Base-by-base conservation (phyloP, 2,329 filamentous ascomycete genomes). In the Alternaria consortialis region DNA sequence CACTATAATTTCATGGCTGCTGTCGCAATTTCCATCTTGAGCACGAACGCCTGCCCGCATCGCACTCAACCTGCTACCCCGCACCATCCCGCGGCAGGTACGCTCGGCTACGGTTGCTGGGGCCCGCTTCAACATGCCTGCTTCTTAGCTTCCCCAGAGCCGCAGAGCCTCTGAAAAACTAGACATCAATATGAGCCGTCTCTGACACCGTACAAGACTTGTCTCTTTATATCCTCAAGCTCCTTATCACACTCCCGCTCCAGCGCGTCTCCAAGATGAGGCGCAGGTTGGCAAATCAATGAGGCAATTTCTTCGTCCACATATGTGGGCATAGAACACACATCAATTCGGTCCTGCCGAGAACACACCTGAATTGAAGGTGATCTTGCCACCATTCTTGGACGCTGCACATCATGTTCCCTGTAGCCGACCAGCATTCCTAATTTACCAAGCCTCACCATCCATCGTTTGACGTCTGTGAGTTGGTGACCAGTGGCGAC, bases 61-160 rank as follows among this genome's bases (percentile, higher is more conserved):
- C 36, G 31, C 42, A 36, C 32, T 52, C 50, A 54, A 54, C 44
- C 25, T 50, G 56, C 39, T 65, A 65, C 63, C 63, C 63, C 63
- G 58, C 57, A 56, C 42, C 53, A 44, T 60, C 42, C 57, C 51
- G 55, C 57, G 48, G 48, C 56, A 53, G 43, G 56, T 50, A 47
- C 39, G 15, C 17, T 36, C 55, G 52, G 62, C 58, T 59, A 56
- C 46, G 23, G 42, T 57, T 34, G 46, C 50, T 53, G 17, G 40
- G 37, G 31, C 27, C 46, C 55, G 40, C 23, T 51, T 34, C 27
- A 32, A 52, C 17, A 56, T 53, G 27, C 42, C 37, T 46, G 40
- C 42, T 17, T 7, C 20, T 20, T 20, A 20, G 20, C 20, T 20
- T 20, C 20, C 34, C 23, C 25, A 37, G 36, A 32, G 44, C 44